Evolutionary conservation across 73 alveolate species (phyloP).

Genomic region (Paramecium octaurelia): DNA sequence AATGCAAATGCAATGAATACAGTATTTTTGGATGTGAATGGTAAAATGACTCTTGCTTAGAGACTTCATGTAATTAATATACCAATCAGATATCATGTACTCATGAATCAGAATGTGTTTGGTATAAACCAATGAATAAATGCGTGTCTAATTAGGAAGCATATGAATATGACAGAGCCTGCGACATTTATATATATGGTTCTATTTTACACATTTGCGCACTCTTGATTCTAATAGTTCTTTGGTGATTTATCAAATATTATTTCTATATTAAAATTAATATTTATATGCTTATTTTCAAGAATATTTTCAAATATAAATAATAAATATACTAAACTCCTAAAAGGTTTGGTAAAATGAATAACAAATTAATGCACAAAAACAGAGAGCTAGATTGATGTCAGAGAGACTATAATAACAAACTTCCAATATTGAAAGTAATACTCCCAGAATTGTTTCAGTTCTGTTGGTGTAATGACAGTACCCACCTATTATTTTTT

Average conservation of each 20-base stretch:
- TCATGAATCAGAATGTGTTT: neutral
- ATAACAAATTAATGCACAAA: neutral
- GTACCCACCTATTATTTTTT: neutral
- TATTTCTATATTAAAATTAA: neutral
- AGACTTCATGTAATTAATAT: neutral
- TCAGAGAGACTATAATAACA: neutral
- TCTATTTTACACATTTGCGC: neutral
- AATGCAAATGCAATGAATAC: neutral
- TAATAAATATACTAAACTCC: neutral
- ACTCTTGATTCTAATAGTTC: neutral
- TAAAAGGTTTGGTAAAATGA: neutral
- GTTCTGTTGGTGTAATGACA: neutral
- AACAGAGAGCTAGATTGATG: neutral
- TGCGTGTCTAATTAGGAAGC: neutral
- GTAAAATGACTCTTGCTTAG: neutral
- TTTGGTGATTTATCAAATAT: neutral
- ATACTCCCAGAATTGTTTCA: neutral
- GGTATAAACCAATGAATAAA: slow-evolving; percentile 13
- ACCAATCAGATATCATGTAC: neutral
- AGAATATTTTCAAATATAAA: neutral
- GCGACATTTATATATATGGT: neutral
- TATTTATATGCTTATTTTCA: neutral
- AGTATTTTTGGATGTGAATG: neutral
- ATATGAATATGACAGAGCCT: neutral
- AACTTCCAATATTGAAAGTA: neutral